Conservation (phyloP, 2,329 filamentous ascomycete genomes). For the Decorospora gaudefroyi region DNA sequence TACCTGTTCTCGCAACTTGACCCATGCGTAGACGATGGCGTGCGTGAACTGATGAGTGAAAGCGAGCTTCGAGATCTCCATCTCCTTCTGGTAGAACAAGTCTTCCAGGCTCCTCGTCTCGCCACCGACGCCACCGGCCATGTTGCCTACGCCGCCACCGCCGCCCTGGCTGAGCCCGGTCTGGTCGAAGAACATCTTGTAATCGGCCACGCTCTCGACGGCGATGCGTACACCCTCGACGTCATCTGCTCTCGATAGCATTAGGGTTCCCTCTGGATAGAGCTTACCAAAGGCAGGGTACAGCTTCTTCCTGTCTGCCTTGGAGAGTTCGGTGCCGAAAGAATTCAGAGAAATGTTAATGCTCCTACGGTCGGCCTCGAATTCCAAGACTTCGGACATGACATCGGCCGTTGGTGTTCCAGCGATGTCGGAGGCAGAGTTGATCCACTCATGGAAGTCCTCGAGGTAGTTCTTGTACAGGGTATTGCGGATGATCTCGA, state of each 20-base stretch:
- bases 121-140: slow-evolving; percentile 75
- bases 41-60: slow-evolving; percentile 97
- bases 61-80: slow-evolving; percentile 94
- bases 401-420: slow-evolving; percentile 90
- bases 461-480: slow-evolving; percentile 99
- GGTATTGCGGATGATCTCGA: slow-evolving; percentile 98
- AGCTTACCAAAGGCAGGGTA: slow-evolving; percentile 91
- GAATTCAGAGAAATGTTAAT: slow-evolving; percentile 99
- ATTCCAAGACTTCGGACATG: slow-evolving; percentile 95
- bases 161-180: slow-evolving; percentile 77
- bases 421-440: slow-evolving; percentile 80
- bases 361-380: slow-evolving; percentile 92
- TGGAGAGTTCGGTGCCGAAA: slow-evolving; percentile 93
- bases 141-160: slow-evolving; percentile 76
- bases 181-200: slow-evolving; percentile 94
- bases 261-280: slow-evolving; percentile 90
- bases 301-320: slow-evolving; percentile 91
- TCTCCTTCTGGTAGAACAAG: slow-evolving; percentile 98
- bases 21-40: slow-evolving; percentile 95
- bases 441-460: slow-evolving; percentile 95
- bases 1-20: slow-evolving; percentile 96
- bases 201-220: slow-evolving; percentile 90
- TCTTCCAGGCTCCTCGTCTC: slow-evolving; percentile 93
- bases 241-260: slow-evolving; percentile 94
- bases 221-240: slow-evolving; percentile 91